Percentiles rank a stretch among this genome's conserved stretches.
These are phyloP conservation scores for Plasmodium blacklocki DNA, from an alignment of 169 alveolate genomes.

Conservation along the genomic window DNA sequence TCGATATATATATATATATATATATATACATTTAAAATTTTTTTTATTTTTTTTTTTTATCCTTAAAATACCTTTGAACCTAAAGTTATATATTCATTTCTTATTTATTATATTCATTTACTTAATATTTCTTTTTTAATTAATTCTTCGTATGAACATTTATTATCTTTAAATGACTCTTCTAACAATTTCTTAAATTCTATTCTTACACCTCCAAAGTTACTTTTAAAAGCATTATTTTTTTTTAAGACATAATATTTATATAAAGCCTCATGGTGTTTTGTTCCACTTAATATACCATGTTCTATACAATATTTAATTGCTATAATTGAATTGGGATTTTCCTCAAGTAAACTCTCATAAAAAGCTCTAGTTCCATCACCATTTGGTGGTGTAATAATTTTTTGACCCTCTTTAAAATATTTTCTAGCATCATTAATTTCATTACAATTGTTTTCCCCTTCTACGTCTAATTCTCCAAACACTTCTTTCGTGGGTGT, in stretches of 20 bases:
- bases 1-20: not conserved
- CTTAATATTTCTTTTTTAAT: slow-evolving; percentile 33
- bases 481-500: slow-evolving; percentile 30
- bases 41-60: not conserved
- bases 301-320: slow-evolving; percentile 86
- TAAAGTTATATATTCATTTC: not conserved
- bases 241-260: slow-evolving; percentile 46
- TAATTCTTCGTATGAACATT: slow-evolving; percentile 31
- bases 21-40: slow-evolving; percentile 1
- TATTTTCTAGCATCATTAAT: slow-evolving; percentile 83
- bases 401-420: slow-evolving; percentile 90
- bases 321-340: slow-evolving; percentile 92
- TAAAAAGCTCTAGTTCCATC: slow-evolving; percentile 94
- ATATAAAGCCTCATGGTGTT: slow-evolving; percentile 73
- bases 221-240: slow-evolving; percentile 69
- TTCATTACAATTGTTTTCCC: slow-evolving; percentile 76
- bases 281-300: slow-evolving; percentile 84
- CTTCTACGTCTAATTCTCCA: slow-evolving; percentile 55
- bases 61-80: not conserved
- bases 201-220: slow-evolving; percentile 51
- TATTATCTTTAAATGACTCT: slow-evolving; percentile 15
- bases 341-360: slow-evolving; percentile 90
- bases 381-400: slow-evolving; percentile 94
- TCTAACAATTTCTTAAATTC: slow-evolving; percentile 45
- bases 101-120: slow-evolving; percentile 5